Base-by-base conservation (phyloP, 1,139 yeast genomes). In the Taphrina sp. region DNA sequence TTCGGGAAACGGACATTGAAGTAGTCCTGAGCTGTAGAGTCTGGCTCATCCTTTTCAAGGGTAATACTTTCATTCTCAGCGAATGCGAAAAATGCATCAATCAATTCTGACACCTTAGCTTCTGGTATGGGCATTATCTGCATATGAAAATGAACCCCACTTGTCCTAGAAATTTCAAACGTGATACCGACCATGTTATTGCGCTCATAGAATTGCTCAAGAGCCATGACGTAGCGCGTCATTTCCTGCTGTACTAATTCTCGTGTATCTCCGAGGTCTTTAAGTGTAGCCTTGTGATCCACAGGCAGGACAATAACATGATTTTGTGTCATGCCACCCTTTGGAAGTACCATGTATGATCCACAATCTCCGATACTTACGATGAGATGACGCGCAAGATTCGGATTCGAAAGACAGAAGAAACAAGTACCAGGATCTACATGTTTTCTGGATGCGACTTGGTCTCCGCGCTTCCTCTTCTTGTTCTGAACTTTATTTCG, bases 301-400 rank as follows among this genome's bases (percentile, higher is more conserved):
- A 90, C 78, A 0, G 96, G 95, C n/a, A 88, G 81, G 5, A 89
- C 76, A 44, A 90, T 73, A 12, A 87, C 85, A 71, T 90, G 96
- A 66, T 58, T 67, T 67, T 76, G 70, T 0, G 88, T 78, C 26
- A 90, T 69, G 0, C 96, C 96, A 0, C 97, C 97, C 65, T 86
- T 88, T 0, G 96, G 95, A 14, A 83, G 75, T 0, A 96, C 85
- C 59, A 89, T 58, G 65, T 88, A 90, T 0, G 81, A 71, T 38
- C 74, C 72, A 7, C 76, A 76, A 0, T 49, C 46, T 5, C 87
- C 92, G 57, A 90, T 83, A 0, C 94, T 79, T 0, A 87, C 77
- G 28, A 90, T 79, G 83, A 90, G 80, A 67, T 88, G 95, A 2
- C 85, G 76, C 63, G 85, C 94, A 3, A 86, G 77, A 17, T 81